Base-by-base conservation (phyloP, 305 asterid genomes). In the Euphrasia arctica region DNA sequence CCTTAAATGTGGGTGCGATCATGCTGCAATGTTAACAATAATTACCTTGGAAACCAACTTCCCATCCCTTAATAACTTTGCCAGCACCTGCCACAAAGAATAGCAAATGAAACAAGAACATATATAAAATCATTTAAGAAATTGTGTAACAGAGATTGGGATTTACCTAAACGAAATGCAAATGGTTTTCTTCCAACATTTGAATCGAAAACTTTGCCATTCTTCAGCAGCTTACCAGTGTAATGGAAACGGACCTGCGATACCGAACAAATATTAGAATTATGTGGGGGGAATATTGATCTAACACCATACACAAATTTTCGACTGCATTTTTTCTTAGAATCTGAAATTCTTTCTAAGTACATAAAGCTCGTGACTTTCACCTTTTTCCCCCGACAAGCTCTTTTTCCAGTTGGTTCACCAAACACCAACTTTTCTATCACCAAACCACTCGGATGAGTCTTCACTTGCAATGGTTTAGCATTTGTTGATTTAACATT, bases 41-140 rank as follows among this genome's bases (percentile, higher is more conserved):
- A 65, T 77, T 91, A 89, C 98, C 96, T 52, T 77, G 78, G 60
- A 91, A 91, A 57, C 98, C 98, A 62, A 91, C 93, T 63, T 91
- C 98, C 98, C 96, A 91, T 70, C 98, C 98, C 75, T 85, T 82
- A 50, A 92, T 92, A 72, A 92, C 98, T 78, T 87, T 76, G 58
- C 98, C 98, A 25, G 84, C 74, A 65, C 98, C 98, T 91, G 89
- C 68, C 69, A 72, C 63, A 67, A 64, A 49, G 60, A 62, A 43
- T 9, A 41, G 36, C 32, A 72, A 52, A 58, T 54, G 57, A 61
- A 81, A 54, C 69, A 68, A 7, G 41, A 13, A 22, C 15, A 58
- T 18, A 22, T 12, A 54, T 10, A 9, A 9, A 10, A 60, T 4
- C 54, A 47, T 9, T 9, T 8, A 31, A 28, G 54, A 18, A 9